Conservation (phyloP, 2,329 filamentous ascomycete genomes). For the Pseudopithomyces chartarum region DNA sequence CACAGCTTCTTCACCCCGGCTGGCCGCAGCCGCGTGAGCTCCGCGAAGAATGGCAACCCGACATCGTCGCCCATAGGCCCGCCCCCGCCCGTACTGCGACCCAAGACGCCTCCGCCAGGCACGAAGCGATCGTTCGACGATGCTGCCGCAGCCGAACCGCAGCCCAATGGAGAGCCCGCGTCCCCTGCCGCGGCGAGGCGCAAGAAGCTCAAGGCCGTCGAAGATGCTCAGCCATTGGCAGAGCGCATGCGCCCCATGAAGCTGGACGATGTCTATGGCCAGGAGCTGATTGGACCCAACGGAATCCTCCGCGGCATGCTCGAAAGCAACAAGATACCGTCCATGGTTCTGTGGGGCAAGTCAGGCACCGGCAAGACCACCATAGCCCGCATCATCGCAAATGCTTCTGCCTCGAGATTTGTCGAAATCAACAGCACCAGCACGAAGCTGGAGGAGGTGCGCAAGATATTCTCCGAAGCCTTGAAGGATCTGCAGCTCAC, state of each 20-base stretch:
- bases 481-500: conserved; percentile 78
- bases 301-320: conserved; percentile 89
- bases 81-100: conserved; percentile 16
- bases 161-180: conserved; percentile 24
- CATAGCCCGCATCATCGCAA: conserved; percentile 88
- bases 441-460: conserved; percentile 85
- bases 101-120: conserved; percentile 32
- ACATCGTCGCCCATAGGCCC: conserved; percentile 25
- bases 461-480: conserved; percentile 87
- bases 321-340: conserved; percentile 82
- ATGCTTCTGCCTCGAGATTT: conserved; percentile 80
- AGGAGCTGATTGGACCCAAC: conserved; percentile 83
- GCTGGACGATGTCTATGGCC: conserved; percentile 86
- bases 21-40: conserved; percentile 44
- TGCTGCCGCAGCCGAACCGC: conserved; percentile 11
- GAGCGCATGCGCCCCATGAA: conserved; percentile 89
- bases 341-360: conserved; percentile 92
- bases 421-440: conserved; percentile 95
- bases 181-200: conserved; percentile 57
- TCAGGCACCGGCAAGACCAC: conserved; percentile 87
- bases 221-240: conserved; percentile 79
- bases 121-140: conserved; percentile 34
- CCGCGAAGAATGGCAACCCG: conserved; percentile 25
- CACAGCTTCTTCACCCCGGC: conserved; percentile 62
- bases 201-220: conserved; percentile 64